Evolutionary conservation across 495 filamentous ascomycete species (phyloP).

Genomic region (Penicillium maclennaniae): DNA sequence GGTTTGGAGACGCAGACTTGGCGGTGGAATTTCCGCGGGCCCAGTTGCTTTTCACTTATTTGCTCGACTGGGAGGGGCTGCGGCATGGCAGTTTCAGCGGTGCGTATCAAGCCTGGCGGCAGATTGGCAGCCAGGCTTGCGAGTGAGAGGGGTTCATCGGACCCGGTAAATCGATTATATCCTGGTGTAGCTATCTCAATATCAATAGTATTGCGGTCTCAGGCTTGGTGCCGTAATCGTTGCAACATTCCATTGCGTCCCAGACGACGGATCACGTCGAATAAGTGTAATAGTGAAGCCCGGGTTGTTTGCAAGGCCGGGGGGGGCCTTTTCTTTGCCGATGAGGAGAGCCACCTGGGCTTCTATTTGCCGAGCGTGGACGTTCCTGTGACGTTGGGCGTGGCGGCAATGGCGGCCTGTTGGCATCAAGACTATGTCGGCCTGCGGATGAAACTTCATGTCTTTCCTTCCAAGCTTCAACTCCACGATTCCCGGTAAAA

Average conservation of each 20-base stretch:
- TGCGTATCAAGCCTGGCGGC: slow-evolving; percentile 16
- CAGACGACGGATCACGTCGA: slow-evolving; percentile 75
- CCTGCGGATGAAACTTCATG: slow-evolving; percentile 20
- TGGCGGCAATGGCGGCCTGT: slow-evolving; percentile 32
- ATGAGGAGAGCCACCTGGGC: slow-evolving; percentile 28
- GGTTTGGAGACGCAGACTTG: slow-evolving; percentile 37
- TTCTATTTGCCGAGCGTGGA: slow-evolving; percentile 22
- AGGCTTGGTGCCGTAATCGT: slow-evolving; percentile 51
- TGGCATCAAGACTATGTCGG: slow-evolving; percentile 35
- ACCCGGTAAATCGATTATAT: slow-evolving; percentile 54
- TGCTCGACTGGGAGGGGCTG: slow-evolving; percentile 14
- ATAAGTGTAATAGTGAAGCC: slow-evolving; percentile 77
- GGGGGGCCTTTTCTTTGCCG: slow-evolving; percentile 4
- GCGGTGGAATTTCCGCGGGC: slow-evolving; percentile 38
- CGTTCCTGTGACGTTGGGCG: slow-evolving; percentile 23
- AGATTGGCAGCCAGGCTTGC: slow-evolving; percentile 31
- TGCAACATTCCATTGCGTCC: slow-evolving; percentile 86
- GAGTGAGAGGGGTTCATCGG: slow-evolving; percentile 33
- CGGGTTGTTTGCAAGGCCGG: slow-evolving; percentile 8
- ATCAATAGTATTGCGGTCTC: slow-evolving; percentile 42
- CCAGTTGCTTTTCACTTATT: slow-evolving; percentile 14
- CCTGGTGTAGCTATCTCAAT: slow-evolving; percentile 62
- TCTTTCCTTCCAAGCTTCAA: slow-evolving; percentile 24
- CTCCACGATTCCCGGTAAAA: slow-evolving; percentile 23
- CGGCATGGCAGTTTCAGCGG: slow-evolving; percentile 16